These are phyloP conservation scores for Fraxinus sp. DNA, from an alignment of 305 asterid species.

Conservation along the genomic window DNA sequence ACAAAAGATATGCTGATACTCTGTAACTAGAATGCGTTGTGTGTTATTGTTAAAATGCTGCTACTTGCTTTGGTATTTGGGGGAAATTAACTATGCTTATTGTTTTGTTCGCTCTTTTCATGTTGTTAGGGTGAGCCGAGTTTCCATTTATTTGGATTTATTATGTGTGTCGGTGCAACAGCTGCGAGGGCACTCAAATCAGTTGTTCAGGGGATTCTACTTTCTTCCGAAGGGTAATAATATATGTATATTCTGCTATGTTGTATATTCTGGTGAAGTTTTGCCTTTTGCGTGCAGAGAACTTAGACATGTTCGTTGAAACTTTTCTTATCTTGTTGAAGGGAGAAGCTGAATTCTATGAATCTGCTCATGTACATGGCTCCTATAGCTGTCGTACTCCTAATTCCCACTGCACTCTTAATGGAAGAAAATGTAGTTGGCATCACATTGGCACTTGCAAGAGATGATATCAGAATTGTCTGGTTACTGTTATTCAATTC, in stretches of 20 bases:
- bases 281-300: neutral
- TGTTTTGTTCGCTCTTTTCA: slow-evolving; percentile 8
- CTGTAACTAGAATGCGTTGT: neutral
- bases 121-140: slow-evolving; percentile 59
- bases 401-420: slow-evolving; percentile 71
- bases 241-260: neutral
- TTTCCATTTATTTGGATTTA: slow-evolving; percentile 58
- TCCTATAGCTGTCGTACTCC: slow-evolving; percentile 81
- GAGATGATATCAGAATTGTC: slow-evolving; percentile 69
- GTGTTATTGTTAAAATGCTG: neutral
- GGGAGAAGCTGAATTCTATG: slow-evolving; percentile 96
- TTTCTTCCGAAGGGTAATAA: slow-evolving; percentile 60
- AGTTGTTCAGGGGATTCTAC: slow-evolving; percentile 64
- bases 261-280: neutral
- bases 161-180: slow-evolving; percentile 63
- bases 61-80: neutral
- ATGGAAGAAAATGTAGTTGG: slow-evolving; percentile 96
- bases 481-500: slow-evolving; percentile 91
- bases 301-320: slow-evolving; percentile 26
- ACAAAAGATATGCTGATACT: neutral
- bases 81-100: neutral
- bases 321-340: slow-evolving; percentile 26
- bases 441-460: slow-evolving; percentile 77
- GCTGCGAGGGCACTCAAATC: slow-evolving; percentile 73
- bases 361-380: slow-evolving; percentile 95